Conservation (phyloP, 2,329 filamentous ascomycete species). For the Ceratocystiopsis brevicomis region DNA sequence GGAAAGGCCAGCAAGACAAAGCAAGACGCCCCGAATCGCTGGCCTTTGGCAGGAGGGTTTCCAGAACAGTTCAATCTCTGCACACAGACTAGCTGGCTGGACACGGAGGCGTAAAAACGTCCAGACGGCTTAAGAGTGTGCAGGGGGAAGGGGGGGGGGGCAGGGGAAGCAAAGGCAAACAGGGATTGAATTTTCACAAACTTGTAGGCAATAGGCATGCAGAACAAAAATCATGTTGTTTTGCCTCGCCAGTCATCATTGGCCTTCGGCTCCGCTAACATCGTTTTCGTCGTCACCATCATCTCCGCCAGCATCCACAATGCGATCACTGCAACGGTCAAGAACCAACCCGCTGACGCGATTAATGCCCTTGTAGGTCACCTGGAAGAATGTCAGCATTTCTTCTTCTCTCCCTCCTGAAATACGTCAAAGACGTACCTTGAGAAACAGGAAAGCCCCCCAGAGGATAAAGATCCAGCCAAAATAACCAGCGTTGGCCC, state of each 20-base stretch:
- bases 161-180: neutral
- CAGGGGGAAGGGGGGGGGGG: constrained; percentile 20
- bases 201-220: too few relatives aligned
- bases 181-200: neutral
- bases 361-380: constrained; percentile 66
- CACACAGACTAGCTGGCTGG: constrained; percentile 95
- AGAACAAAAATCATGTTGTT: too few relatives aligned
- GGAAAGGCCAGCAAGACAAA: constrained; percentile 3
- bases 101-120: constrained; percentile 50
- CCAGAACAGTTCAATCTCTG: constrained; percentile 44
- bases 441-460: constrained; percentile 63
- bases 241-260: too few relatives aligned
- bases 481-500: constrained; percentile 31
- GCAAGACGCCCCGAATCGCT: constrained; percentile 10
- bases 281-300: constrained; percentile 43
- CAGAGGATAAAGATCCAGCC: constrained; percentile 64
- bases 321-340: constrained; percentile 57
- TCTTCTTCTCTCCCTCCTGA: too few relatives aligned
- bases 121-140: constrained; percentile 99
- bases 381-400: constrained; percentile 24
- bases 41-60: neutral
- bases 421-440: constrained; percentile 29
- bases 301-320: constrained; percentile 60
- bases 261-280: constrained; percentile 30
- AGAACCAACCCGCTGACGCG: constrained; percentile 54